These are phyloP conservation scores for Lentinula raphanica DNA, from an alignment of 768 basidiomycete genomes.

Conservation along the genomic window DNA sequence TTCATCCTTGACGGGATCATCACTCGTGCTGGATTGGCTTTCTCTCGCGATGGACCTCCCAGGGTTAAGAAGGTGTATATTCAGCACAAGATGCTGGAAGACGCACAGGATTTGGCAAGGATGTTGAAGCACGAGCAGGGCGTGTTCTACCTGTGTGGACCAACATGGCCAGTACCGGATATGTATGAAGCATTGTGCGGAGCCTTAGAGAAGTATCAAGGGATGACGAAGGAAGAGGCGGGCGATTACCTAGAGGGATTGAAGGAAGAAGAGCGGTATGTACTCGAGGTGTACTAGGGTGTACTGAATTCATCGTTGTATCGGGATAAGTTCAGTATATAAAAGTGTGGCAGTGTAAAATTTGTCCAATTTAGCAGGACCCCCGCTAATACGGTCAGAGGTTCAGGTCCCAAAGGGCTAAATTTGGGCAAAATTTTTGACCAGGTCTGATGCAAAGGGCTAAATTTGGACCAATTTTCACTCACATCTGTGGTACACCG, in stretches of 20 bases:
- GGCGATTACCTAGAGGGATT: conserved; percentile 80
- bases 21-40: conserved; percentile 88
- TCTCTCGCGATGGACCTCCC: conserved; percentile 81
- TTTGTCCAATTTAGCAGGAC: too few relatives aligned
- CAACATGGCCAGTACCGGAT: conserved; percentile 99
- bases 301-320: not conserved
- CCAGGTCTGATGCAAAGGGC: too few relatives aligned
- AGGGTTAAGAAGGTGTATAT: conserved; percentile 84
- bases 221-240: conserved; percentile 57
- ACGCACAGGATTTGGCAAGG: conserved; percentile 68
- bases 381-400: too few relatives aligned
- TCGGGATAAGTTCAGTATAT: too few relatives aligned
- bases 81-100: conserved; percentile 96
- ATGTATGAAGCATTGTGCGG: conserved; percentile 90
- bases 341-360: too few relatives aligned
- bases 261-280: conserved; percentile 97
- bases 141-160: conserved; percentile 95
- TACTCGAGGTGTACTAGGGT: conserved; percentile 67
- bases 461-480: too few relatives aligned
- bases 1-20: conserved; percentile 83
- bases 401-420: too few relatives aligned
- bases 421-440: too few relatives aligned
- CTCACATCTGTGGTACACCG: too few relatives aligned
- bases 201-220: conserved; percentile 69
- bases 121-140: conserved; percentile 72